phyloP scores from a whole-genome alignment of 2,329 filamentous ascomycete species.

The Aspergillus jensenii region DNA sequence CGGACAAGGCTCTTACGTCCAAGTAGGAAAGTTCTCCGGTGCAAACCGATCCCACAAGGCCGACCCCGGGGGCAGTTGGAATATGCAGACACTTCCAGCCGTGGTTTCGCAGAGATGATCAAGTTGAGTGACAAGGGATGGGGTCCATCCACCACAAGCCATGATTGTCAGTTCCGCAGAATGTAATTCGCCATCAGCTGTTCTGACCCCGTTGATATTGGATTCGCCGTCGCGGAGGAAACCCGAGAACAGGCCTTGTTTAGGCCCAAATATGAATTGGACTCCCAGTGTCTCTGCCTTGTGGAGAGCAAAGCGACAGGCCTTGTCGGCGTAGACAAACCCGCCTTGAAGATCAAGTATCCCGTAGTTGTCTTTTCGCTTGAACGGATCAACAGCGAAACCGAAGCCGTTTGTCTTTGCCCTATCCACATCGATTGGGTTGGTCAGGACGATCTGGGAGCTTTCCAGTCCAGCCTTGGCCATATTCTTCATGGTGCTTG shows the following conservation, averaged over 20 bases:
- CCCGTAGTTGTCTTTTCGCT: slow-evolving; percentile 31
- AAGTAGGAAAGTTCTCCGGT: slow-evolving; percentile 49
- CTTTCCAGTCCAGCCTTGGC: slow-evolving; percentile 32
- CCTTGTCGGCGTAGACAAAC: slow-evolving; percentile 47
- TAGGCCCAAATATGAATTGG: slow-evolving; percentile 41
- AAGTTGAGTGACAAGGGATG: slow-evolving; percentile 41
- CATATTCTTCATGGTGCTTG: slow-evolving; percentile 38
- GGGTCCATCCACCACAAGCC: slow-evolving; percentile 49
- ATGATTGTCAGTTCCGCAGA: slow-evolving; percentile 37
- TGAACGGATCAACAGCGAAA: slow-evolving; percentile 42
- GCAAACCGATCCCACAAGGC: slow-evolving; percentile 43
- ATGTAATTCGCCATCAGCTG: slow-evolving; percentile 37
- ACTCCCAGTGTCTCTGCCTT: slow-evolving; percentile 44
- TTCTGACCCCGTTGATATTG: slow-evolving; percentile 40
- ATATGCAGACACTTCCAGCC: slow-evolving; percentile 46
- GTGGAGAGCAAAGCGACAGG: slow-evolving; percentile 48
- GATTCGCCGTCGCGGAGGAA: not conserved
- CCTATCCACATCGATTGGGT: slow-evolving; percentile 25
- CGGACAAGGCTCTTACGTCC: slow-evolving; percentile 28
- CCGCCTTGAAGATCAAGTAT: slow-evolving; percentile 51
- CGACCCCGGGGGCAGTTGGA: slow-evolving; percentile 43
- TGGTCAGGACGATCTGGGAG: slow-evolving; percentile 31
- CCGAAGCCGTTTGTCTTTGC: slow-evolving; percentile 30
- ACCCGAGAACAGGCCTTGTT: slow-evolving; percentile 13
- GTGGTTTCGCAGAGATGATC: slow-evolving; percentile 51